Evolutionary conservation across 371 early-diverging fungal genomes (phyloP).

Genomic region (Actinomortierella ambigua): DNA sequence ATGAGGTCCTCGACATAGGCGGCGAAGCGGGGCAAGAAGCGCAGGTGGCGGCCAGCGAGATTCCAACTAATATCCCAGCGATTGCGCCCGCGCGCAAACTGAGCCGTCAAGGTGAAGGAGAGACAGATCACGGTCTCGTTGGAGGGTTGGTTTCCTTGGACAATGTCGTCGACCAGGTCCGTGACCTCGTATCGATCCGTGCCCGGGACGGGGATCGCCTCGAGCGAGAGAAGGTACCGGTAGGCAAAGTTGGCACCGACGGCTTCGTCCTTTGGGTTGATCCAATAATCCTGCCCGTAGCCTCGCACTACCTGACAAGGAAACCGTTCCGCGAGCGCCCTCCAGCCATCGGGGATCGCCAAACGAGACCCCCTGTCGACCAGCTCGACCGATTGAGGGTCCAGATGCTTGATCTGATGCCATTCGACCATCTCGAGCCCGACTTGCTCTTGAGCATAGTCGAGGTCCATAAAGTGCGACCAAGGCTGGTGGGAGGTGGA

Average conservation of each 20-base stretch:
- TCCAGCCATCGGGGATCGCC: slow-evolving; percentile 21
- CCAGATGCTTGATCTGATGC: slow-evolving; percentile 29
- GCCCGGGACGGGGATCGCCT: slow-evolving; percentile 29
- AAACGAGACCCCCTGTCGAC: slow-evolving; percentile 17
- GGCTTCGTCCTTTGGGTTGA: slow-evolving; percentile 22
- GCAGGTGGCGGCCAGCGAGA: slow-evolving; percentile 19
- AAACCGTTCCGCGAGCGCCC: slow-evolving; percentile 14
- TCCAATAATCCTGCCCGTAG: slow-evolving; percentile 36
- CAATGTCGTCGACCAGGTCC: slow-evolving; percentile 19
- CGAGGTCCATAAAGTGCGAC: slow-evolving; percentile 38
- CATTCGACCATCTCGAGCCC: slow-evolving; percentile 30
- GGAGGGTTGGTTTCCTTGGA: slow-evolving; percentile 30
- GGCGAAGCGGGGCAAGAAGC: slow-evolving; percentile 35
- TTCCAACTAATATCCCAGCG: slow-evolving; percentile 29
- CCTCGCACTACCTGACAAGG: slow-evolving; percentile 31
- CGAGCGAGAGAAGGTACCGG: slow-evolving; percentile 21
- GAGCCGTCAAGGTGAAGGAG: slow-evolving; percentile 32
- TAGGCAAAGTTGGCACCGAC: slow-evolving; percentile 43
- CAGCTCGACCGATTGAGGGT: slow-evolving; percentile 4
- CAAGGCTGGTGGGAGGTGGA: slow-evolving; percentile 36
- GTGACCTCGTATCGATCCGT: slow-evolving; percentile 5
- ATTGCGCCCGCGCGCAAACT: slow-evolving; percentile 20
- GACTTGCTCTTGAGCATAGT: slow-evolving; percentile 15
- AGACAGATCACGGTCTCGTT: slow-evolving; percentile 27
- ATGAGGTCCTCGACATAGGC: slow-evolving; percentile 38